phyloP scores from a whole-genome alignment of 495 filamentous ascomycete genomes.

The Aspergillus coremiiformis region DNA sequence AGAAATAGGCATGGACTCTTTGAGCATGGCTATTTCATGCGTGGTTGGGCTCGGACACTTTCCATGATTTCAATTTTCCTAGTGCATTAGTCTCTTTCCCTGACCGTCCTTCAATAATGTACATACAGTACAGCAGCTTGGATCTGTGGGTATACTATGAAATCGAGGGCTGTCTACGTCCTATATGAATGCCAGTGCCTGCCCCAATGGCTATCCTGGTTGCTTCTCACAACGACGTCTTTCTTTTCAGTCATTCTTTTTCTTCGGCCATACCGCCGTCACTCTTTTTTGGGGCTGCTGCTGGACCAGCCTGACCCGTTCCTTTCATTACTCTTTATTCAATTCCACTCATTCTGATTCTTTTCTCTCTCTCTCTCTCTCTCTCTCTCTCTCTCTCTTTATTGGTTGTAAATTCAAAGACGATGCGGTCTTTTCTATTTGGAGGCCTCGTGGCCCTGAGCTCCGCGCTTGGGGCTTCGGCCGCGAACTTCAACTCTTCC shows the following conservation, averaged over 20 bases:
- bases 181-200: constrained; percentile 12
- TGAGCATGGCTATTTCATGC: not conserved
- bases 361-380: not conserved
- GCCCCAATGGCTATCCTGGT: not conserved
- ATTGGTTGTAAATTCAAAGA: not conserved
- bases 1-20: not conserved
- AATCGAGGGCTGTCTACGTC: not conserved
- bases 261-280: constrained; percentile 5
- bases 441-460: constrained; percentile 9
- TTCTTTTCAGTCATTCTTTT: constrained; percentile 11
- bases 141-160: no score
- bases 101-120: constrained; percentile 10
- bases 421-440: constrained; percentile 12
- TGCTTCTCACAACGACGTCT: constrained; percentile 2
- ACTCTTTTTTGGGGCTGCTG: constrained; percentile 11
- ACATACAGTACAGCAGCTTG: no score
- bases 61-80: constrained; percentile 13
- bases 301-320: constrained; percentile 10
- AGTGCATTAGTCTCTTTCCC: constrained; percentile 10
- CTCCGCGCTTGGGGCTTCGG: constrained; percentile 6
- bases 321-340: not conserved
- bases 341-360: not conserved
- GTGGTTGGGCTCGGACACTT: not conserved
- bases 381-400: not conserved
- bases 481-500: constrained; percentile 11